Evolutionary conservation across 2,329 filamentous ascomycete genomes (phyloP).

Genomic region (Cladosporium cucumerinum): DNA sequence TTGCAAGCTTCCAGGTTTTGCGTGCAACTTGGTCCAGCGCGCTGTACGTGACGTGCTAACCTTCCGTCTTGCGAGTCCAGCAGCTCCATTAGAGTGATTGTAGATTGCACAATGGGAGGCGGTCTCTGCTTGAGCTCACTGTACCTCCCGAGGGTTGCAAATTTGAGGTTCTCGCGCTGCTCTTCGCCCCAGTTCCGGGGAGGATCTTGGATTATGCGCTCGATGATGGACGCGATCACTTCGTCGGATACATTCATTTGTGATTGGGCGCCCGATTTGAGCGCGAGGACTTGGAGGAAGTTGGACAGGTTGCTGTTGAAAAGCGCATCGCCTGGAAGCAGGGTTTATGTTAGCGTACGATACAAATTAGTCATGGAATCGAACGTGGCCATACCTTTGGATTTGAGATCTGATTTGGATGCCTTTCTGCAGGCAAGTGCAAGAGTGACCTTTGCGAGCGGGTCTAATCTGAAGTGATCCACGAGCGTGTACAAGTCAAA

Average conservation of each 20-base stretch:
- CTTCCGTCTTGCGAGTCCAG: constrained; percentile 58
- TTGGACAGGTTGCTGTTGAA: constrained; percentile 73
- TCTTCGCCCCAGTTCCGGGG: constrained; percentile 80
- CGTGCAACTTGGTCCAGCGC: constrained; percentile 71
- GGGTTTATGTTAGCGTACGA: constrained; percentile 20
- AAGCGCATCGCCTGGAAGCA: constrained; percentile 76
- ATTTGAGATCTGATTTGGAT: constrained; percentile 76
- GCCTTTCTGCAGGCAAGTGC: constrained; percentile 83
- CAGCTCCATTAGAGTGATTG: constrained; percentile 66
- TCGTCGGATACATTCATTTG: constrained; percentile 42
- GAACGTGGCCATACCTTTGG: constrained; percentile 65
- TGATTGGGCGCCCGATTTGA: constrained; percentile 7
- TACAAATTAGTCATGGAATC: neutral
- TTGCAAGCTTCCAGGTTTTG: constrained; percentile 67
- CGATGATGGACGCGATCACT: constrained; percentile 76
- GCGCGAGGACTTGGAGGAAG: constrained; percentile 72
- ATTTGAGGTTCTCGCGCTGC: constrained; percentile 64
- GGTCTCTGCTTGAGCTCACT: constrained; percentile 55
- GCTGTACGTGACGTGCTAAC: constrained; percentile 65
- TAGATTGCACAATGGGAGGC: constrained; percentile 68
- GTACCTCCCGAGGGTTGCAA: constrained; percentile 67
- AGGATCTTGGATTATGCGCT: constrained; percentile 82
- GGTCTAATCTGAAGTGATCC: constrained; percentile 92
- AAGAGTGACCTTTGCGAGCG: constrained; percentile 80
- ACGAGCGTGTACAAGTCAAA: constrained; percentile 95